phyloP scores from a whole-genome alignment of 805 yeast species.

The Clavispora fructus region DNA sequence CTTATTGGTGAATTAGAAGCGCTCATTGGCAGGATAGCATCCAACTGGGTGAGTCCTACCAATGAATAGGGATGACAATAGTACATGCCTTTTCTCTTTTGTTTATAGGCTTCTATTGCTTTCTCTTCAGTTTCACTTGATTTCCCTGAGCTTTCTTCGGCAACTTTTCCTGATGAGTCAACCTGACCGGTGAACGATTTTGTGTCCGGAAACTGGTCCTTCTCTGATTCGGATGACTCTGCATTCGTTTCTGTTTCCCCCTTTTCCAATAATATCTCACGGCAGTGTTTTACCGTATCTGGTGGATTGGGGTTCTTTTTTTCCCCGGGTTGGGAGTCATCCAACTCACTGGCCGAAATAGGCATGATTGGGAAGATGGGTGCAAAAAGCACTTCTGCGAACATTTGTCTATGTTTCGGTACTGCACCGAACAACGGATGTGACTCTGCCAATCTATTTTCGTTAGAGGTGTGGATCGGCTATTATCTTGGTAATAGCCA shows the following conservation, averaged over 20 bases:
- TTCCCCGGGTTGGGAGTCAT: background rate
- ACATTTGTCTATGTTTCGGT: background rate
- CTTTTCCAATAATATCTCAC: too few species aligned
- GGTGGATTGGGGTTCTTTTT: background rate
- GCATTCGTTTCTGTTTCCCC: background rate
- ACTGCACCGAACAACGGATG: background rate
- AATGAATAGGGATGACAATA: background rate
- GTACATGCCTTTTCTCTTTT: background rate
- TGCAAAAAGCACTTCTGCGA: background rate
- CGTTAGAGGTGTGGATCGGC: too few species aligned
- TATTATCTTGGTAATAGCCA: too few species aligned
- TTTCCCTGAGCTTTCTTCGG: too few species aligned
- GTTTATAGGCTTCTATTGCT: background rate
- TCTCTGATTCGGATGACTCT: too few species aligned
- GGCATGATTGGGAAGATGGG: slow-evolving; percentile 1
- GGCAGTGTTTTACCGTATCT: background rate
- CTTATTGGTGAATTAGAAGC: background rate
- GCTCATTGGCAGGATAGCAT: background rate
- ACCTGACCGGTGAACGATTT: background rate
- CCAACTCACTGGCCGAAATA: slow-evolving; percentile 1
- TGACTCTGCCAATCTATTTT: too few species aligned
- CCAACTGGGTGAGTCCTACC: background rate
- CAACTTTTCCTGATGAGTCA: too few species aligned
- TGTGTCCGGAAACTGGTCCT: too few species aligned
- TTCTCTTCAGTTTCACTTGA: too few species aligned